Evolutionary conservation across 352 stramenopile species (phyloP).

Genomic region (Phytophthora colocasiae): DNA sequence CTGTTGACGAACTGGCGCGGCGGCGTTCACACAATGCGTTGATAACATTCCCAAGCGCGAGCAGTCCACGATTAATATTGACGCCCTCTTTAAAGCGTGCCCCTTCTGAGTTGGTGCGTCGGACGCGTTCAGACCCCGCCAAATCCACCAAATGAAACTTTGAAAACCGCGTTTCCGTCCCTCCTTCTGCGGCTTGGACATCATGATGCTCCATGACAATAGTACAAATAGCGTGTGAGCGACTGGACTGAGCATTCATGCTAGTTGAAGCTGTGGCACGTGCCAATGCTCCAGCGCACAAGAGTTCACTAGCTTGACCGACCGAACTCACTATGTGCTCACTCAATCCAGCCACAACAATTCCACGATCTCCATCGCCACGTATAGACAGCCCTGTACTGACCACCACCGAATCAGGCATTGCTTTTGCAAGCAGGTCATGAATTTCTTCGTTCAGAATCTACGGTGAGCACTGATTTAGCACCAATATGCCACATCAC

Average conservation of each 20-base stretch:
- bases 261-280: conserved; percentile 72
- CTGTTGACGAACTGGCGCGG: conserved; percentile 42
- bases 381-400: conserved; percentile 70
- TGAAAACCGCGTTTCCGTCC: conserved; percentile 54
- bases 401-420: conserved; percentile 15
- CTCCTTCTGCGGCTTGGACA: conserved; percentile 26
- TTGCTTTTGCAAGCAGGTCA: conserved; percentile 85
- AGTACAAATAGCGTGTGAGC: conserved; percentile 92
- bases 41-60: conserved; percentile 96
- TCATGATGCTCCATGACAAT: conserved; percentile 82
- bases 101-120: conserved; percentile 88
- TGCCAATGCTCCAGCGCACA: conserved; percentile 52
- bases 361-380: conserved; percentile 90
- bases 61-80: conserved; percentile 95
- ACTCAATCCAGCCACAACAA: conserved; percentile 87
- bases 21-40: conserved; percentile 87
- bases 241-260: conserved; percentile 84
- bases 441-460: conserved; percentile 98
- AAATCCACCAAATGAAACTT: conserved; percentile 97
- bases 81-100: conserved; percentile 92
- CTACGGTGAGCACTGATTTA: conserved; percentile 45
- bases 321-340: conserved; percentile 74
- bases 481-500: background rate
- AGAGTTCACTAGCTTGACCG: conserved; percentile 49
- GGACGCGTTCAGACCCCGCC: conserved; percentile 94